Percentiles rank a stretch among this genome's conserved stretches.
phyloP scores from a whole-genome alignment of 2,329 filamentous ascomycete genomes.

The Didymella glomerata region DNA sequence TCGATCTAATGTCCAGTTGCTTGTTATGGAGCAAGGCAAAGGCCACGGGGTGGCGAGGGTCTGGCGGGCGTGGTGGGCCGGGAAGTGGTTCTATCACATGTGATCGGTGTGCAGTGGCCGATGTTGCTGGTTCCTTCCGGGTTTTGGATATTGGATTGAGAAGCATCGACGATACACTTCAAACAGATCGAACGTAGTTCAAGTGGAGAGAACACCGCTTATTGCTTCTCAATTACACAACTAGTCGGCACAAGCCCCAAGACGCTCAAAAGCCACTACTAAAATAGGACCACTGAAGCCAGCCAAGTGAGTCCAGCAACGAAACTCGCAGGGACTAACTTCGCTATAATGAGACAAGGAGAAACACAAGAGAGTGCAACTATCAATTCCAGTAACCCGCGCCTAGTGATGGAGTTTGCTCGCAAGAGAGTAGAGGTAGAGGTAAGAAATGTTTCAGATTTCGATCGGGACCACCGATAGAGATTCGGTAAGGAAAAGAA shows the following conservation, averaged over 20 bases:
- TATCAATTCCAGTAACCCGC: slow-evolving; percentile 29
- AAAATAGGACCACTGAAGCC: slow-evolving; percentile 38
- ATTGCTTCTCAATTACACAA: slow-evolving; percentile 43
- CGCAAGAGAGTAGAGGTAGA: slow-evolving; percentile 27
- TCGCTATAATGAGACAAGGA: slow-evolving; percentile 34
- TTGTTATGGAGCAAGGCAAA: neutral
- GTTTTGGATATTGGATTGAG: neutral
- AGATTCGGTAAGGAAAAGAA: slow-evolving; percentile 29
- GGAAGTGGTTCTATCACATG: neutral
- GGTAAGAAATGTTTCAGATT: slow-evolving; percentile 33
- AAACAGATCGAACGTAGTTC: neutral
- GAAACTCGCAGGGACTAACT: slow-evolving; percentile 24
- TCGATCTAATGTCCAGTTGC: neutral
- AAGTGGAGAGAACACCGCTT: slow-evolving; percentile 15
- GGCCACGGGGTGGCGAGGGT: neutral
- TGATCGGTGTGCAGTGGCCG: neutral
- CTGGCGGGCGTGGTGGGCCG: neutral
- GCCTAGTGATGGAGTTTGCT: slow-evolving; percentile 31
- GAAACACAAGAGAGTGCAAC: slow-evolving; percentile 26
- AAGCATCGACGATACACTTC: neutral
- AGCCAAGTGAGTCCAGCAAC: slow-evolving; percentile 37
- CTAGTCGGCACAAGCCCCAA: slow-evolving; percentile 31
- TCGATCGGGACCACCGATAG: slow-evolving; percentile 35
- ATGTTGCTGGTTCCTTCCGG: neutral
- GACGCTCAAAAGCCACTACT: slow-evolving; percentile 24